These are phyloP conservation scores for Kazachstania kunashirensis DNA, from an alignment of 805 yeast species.

Conservation along the genomic window DNA sequence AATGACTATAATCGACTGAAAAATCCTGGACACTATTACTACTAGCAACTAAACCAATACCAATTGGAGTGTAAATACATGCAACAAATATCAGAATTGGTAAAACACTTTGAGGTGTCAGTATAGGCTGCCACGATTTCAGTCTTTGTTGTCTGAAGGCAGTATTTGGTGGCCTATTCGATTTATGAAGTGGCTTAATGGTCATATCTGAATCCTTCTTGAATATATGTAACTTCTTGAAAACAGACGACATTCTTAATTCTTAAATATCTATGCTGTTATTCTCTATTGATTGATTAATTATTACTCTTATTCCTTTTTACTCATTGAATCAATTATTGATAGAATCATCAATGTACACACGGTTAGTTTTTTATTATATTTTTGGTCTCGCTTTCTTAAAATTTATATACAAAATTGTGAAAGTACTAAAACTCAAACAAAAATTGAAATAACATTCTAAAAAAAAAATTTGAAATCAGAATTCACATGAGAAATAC, in stretches of 20 bases:
- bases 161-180: conserved; percentile 56
- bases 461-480: too few relatives aligned
- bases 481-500: too few relatives aligned
- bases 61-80: conserved; percentile 79
- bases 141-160: conserved; percentile 68
- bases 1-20: conserved; percentile 64
- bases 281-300: too few relatives aligned
- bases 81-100: conserved; percentile 72
- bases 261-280: too few relatives aligned
- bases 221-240: neutral
- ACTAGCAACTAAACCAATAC: conserved; percentile 74
- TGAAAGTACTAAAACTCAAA: too few relatives aligned
- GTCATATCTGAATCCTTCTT: neutral
- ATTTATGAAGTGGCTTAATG: conserved; percentile 8
- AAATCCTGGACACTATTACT: conserved; percentile 70
- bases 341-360: too few relatives aligned
- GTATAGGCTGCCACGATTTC: conserved; percentile 70
- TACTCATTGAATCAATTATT: too few relatives aligned
- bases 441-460: too few relatives aligned
- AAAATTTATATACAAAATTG: too few relatives aligned
- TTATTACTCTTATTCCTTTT: too few relatives aligned
- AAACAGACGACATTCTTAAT: conserved; percentile 2
- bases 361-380: too few relatives aligned
- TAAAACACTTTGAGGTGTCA: conserved; percentile 83
- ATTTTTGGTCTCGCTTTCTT: too few relatives aligned